Evolutionary conservation across 805 yeast species (phyloP).

Genomic region (Metschnikowia continentalis): DNA sequence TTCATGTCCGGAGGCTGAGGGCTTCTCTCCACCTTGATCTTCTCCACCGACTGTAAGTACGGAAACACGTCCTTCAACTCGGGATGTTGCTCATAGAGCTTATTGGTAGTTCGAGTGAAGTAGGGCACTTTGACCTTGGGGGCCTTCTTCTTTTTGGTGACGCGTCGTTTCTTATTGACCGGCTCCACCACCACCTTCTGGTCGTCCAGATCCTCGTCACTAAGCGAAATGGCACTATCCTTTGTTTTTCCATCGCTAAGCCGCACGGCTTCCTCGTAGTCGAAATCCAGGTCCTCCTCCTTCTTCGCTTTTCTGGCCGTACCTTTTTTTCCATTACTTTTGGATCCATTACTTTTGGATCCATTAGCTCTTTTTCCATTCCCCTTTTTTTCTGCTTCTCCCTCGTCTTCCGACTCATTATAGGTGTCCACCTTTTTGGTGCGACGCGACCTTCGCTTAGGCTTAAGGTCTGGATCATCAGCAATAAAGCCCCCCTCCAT

Average conservation of each 20-base stretch:
- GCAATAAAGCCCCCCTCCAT: slow-evolving; percentile 17
- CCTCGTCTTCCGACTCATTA: slow-evolving; percentile 18
- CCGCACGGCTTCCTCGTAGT: slow-evolving; percentile 4
- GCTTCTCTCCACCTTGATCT: slow-evolving; percentile 51
- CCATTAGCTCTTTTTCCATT: background rate
- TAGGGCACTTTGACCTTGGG: slow-evolving; percentile 61
- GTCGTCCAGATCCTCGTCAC: slow-evolving; percentile 23
- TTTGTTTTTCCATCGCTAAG: slow-evolving; percentile 1
- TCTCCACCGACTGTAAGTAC: slow-evolving; percentile 46
- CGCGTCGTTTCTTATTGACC: slow-evolving; percentile 20
- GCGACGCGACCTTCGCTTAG: slow-evolving; percentile 10
- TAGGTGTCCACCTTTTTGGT: slow-evolving; percentile 16
- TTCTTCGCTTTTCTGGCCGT: background rate
- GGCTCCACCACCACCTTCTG: slow-evolving; percentile 10
- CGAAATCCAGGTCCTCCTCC: slow-evolving; percentile 1
- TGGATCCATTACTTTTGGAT: background rate
- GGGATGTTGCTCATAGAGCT: slow-evolving; percentile 73
- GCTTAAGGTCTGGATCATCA: slow-evolving; percentile 15
- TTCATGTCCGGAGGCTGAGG: slow-evolving; percentile 77
- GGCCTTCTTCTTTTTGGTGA: slow-evolving; percentile 29
- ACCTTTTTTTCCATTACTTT: background rate
- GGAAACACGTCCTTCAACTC: slow-evolving; percentile 70
- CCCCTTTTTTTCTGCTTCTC: background rate
- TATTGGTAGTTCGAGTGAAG: slow-evolving; percentile 63
- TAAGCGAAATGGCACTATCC: slow-evolving; percentile 23